Conservation (phyloP, 306 rosid species). For the Prunus mongolica region DNA sequence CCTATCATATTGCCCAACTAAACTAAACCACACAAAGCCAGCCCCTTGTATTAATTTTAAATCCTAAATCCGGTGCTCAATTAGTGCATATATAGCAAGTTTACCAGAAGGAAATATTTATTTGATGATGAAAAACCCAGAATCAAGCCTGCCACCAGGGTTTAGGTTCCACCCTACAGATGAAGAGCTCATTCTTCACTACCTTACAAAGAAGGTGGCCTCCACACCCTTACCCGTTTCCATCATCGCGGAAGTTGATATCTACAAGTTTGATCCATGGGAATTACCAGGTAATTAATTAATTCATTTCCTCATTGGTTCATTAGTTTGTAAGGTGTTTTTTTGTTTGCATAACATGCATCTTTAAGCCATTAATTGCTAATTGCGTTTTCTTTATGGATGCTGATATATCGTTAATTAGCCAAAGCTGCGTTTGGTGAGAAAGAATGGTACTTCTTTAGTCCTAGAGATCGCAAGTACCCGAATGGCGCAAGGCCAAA, state of each 20-base stretch:
- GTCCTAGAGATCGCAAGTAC: constrained; percentile 55
- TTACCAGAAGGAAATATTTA: background rate
- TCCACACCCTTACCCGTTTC: background rate
- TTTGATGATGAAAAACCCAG: constrained; percentile 1
- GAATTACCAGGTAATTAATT: background rate
- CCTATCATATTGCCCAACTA: too few relatives aligned
- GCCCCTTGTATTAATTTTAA: too few relatives aligned
- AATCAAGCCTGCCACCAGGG: background rate
- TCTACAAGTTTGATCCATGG: constrained; percentile 5
- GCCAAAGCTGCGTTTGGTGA: constrained; percentile 36
- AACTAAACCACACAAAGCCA: background rate
- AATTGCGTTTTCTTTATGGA: background rate
- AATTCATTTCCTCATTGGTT: background rate
- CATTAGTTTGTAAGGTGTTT: background rate
- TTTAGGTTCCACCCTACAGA: constrained; percentile 6
- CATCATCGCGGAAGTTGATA: background rate
- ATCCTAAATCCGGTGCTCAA: too few relatives aligned
- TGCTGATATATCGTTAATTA: background rate
- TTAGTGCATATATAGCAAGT: too few relatives aligned
- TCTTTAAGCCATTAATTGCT: background rate
- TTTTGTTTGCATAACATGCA: too few relatives aligned
- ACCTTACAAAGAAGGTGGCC: background rate
- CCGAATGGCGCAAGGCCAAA: constrained; percentile 67
- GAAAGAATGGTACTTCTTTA: constrained; percentile 75
- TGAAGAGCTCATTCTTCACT: constrained; percentile 3